Base-by-base conservation (phyloP, 2,329 filamentous ascomycete species). In the Neofusicoccum kwambonambiense region DNA sequence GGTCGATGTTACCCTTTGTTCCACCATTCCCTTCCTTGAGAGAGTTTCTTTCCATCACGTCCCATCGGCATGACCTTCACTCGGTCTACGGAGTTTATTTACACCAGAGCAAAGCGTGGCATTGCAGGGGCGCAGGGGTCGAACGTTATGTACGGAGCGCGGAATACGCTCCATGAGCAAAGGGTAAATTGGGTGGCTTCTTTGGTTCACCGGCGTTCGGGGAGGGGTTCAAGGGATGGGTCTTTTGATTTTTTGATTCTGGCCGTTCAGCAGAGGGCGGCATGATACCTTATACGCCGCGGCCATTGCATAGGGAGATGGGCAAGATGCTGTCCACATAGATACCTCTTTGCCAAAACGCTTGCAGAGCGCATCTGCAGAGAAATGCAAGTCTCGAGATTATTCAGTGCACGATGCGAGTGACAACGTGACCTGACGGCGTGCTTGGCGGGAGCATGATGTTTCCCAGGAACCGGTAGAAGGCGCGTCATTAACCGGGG, bases 221-320 rank as follows among this genome's bases (percentile, higher is more conserved):
- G 56, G 56, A 17, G 19, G 39, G 52, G 4, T 58, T 39, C n/a
- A 42, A 17, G 39, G 54, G 19, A 13, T 34, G 56, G 41, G 31
- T 47, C 2, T 19, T 60, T 27, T 47, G 42, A 19, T 57, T 42
- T 37, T 35, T 47, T 13, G 17, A 31, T 31, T 31, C 27, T 31
- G 27, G 27, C 27, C 27, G 27, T 31, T 31, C 27, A 31, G 44
- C 17, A 35, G 31, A 19, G 42, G 56, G 42, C 56, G 56, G 56
- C 56, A 60, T 60, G 56, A 60, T 60, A 60, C 56, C 56, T 60
- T n/a, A 19, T 37, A 42, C 56, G 39, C 42, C 41, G 42, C 56
- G 31, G 42, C 56, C 41, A n/a, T 60, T 47, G 56, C 56, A 22
- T 31, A 47, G 56, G 3, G 12, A 35, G 7, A 19, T 11, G 42